Evolutionary conservation across 495 filamentous ascomycete species (phyloP).

Genomic region (Staphylotrichum tortipilum): DNA sequence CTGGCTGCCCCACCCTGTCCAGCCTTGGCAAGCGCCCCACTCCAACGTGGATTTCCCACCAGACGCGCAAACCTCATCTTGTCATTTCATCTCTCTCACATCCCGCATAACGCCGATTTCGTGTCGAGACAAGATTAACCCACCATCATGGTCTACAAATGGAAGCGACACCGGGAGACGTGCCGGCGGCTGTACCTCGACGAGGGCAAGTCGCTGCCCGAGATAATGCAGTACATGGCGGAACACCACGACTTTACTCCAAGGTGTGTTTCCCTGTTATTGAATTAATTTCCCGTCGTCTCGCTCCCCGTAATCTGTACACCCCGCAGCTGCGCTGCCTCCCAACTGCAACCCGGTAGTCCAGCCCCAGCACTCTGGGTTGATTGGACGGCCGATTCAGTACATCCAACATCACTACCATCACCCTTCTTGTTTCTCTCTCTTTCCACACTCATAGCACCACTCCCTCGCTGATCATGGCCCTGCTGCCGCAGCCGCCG

Average conservation of each 20-base stretch:
- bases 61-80: too few species aligned
- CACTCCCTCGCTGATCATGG: conserved; percentile 4
- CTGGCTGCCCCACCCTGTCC: too few species aligned
- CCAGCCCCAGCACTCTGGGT: too few species aligned
- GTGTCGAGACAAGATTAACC: not conserved
- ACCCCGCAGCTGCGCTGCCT: conserved; percentile 2
- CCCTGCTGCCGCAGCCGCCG: conserved; percentile 47
- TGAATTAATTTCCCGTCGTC: too few species aligned
- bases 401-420: not conserved
- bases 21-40: too few species aligned
- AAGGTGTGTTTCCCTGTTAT: conserved; percentile 40
- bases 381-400: too few species aligned
- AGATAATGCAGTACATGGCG: conserved; percentile 57
- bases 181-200: conserved; percentile 67
- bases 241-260: conserved; percentile 54
- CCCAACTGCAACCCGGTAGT: conserved; percentile 9
- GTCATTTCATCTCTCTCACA: too few species aligned
- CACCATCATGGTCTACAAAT: conserved; percentile 60
- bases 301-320: not conserved
- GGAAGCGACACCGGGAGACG: conserved; percentile 60
- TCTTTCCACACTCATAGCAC: too few species aligned
- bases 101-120: too few species aligned
- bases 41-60: too few species aligned
- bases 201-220: conserved; percentile 58
- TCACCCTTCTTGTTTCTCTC: too few species aligned